Evolutionary conservation across 2,329 filamentous ascomycete species (phyloP), one percentile per base, ranked within the genome.

Genomic region (Rhexocercosporidium sp.): DNA sequence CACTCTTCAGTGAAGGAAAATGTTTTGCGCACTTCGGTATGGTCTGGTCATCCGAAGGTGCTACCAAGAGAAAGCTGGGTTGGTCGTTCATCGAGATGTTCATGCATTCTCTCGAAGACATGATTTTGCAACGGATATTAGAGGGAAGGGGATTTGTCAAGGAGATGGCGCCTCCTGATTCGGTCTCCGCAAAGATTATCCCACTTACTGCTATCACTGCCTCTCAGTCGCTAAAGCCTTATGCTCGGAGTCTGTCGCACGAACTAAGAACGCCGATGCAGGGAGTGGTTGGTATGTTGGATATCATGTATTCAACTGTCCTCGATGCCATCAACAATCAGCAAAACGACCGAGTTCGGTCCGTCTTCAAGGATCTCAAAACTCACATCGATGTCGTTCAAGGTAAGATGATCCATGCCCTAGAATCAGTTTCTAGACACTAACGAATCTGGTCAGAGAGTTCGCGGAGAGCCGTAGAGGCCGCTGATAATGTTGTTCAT

Each of bases 191-290:
- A 53, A 79, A 82, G 47, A 79, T 86, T 41, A 82, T 87, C 53
- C 84, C 86, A 1, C 82, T 87, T 65, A 82, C 85, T 64, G 83
- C 84, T 25, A 81, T 88, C 27, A 84, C 87, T 6, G 82, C 84
- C 6, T 83, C 87, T 1, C 89, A 91, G 69, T 90, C 88, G 1
- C 80, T 92, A 20, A 90, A 91, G 74, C 89, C 90, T 0, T 92
- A 90, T 75, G 90, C 90, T n/a, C 84, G 89, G 69, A 91, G 88
- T 74, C 78, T 92, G 37, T 92, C 90, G 0, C 90, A 92, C 71
- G 90, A 92, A 75, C 77, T 92, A 56, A 82, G 90, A 69, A 92
- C 90, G 3, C 90, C 90, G 1, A 92, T 92, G 89, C 90, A 92
- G 77, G 90, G 90, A 49, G 88, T 92, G 7, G 89, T 92, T 16